Base-by-base conservation (phyloP, 768 basidiomycete genomes). In the Hypholoma fasciculare region DNA sequence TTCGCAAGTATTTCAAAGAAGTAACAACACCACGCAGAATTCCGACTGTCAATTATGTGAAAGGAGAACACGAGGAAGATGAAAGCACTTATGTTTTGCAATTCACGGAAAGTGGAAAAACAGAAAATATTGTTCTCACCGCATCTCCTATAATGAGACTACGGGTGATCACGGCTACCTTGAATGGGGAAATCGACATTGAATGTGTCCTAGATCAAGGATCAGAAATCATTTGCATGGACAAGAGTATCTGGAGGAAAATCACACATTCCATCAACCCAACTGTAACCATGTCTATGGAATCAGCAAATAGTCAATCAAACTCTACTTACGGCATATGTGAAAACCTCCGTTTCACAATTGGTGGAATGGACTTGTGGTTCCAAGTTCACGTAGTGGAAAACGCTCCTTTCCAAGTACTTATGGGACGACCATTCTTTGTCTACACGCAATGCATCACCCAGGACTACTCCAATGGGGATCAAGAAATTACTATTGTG, bases 261-360 rank as follows among this genome's bases (percentile, higher is more conserved):
- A 6, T 50, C 7, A 11, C 26, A 13, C 23, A 50, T 26, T 7
- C 11, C 11, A 16, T 50, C 9, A 36, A 50, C 23, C 49, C 49
- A 17, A 17, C 7, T 8, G 7, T 7, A 13, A 26, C 8, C 7
- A 50, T 50, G 17, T 12, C 17, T 27, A 50, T 50, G 49, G 49
- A 50, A 50, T 50, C 23, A 23, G 49, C 49, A 36, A 50, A 50
- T 50, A 50, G 49, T 36, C 49, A 50, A 50, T 20, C 49, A 7
- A 50, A 20, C 27, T 36, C 7, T 9, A 50, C 49, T 7, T 7
- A 11, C 7, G 49, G 49, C 7, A 26, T 50, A 7, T 50, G 49
- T 17, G 26, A 50, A 27, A 50, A 50, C 26, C 11, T 50, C 7
- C 8, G 8, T 9, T 12, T 50, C 9, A 23, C 49, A 14, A 26